These are phyloP conservation scores for Termitomyces sp. DNA, from an alignment of 768 basidiomycete species.

Conservation along the genomic window DNA sequence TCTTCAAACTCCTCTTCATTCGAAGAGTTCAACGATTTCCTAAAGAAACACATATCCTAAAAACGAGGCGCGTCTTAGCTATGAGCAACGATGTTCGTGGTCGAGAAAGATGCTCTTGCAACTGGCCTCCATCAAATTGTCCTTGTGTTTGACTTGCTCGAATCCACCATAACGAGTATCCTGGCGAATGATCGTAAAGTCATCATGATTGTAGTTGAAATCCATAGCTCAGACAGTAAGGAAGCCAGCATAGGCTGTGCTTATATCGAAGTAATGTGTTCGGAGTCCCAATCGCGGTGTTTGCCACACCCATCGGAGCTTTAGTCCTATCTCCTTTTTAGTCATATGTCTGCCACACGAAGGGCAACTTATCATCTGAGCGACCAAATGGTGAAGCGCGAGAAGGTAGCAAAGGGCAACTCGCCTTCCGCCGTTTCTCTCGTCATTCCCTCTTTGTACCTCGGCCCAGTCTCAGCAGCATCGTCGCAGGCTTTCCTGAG, in stretches of 20 bases:
- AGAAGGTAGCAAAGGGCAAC: neutral
- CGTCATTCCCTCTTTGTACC: neutral
- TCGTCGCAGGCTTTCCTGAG: neutral
- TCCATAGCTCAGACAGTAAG: neutral
- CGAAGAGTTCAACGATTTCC: neutral
- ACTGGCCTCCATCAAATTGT: neutral
- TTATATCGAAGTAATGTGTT: no score
- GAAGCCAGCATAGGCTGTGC: neutral
- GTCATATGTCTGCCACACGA: no score
- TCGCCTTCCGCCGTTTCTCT: constrained; percentile 1
- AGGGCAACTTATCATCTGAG: no score
- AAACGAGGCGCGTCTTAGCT: neutral
- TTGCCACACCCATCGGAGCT: no score
- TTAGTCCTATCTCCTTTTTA: no score
- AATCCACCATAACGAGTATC: neutral
- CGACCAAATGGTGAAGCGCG: neutral
- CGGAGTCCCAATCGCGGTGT: no score
- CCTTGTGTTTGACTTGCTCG: neutral
- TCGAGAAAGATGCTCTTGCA: neutral
- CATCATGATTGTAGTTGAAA: neutral
- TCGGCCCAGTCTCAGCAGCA: constrained; percentile 2
- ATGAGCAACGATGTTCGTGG: neutral
- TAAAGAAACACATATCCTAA: neutral
- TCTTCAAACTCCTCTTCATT: neutral
- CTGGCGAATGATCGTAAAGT: neutral